Evolutionary conservation across 2,329 filamentous ascomycete species (phyloP).

Genomic region (Cadophora malorum): DNA sequence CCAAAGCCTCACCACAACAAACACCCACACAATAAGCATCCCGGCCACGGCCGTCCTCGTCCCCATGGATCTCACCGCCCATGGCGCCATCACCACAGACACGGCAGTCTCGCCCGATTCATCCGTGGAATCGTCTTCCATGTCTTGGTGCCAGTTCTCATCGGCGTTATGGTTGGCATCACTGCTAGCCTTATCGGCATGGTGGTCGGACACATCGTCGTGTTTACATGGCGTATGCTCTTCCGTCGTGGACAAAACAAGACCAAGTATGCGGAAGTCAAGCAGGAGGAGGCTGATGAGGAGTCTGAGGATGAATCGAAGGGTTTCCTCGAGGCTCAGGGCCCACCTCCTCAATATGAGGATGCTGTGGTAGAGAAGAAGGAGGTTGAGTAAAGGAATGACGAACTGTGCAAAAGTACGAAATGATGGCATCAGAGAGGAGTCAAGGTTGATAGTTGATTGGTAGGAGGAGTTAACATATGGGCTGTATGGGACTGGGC

Average conservation of each 20-base stretch:
- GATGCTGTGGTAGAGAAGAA: constrained; percentile 37
- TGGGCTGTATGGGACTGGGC: background rate
- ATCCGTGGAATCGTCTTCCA: constrained; percentile 64
- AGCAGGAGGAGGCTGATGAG: constrained; percentile 35
- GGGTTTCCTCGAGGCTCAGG: constrained; percentile 38
- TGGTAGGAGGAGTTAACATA: background rate
- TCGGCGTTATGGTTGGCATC: constrained; percentile 73
- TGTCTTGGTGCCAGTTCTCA: constrained; percentile 70
- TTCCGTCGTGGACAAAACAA: constrained; percentile 51
- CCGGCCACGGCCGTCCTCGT: constrained; percentile 41
- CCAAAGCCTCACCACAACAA: constrained; percentile 25
- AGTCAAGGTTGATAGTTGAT: background rate
- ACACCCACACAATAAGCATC: constrained; percentile 30
- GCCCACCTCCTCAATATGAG: constrained; percentile 43
- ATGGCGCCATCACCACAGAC: constrained; percentile 46
- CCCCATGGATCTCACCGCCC: constrained; percentile 37
- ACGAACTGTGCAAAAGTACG: background rate
- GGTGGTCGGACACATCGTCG: constrained; percentile 66
- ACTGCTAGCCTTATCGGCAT: constrained; percentile 72
- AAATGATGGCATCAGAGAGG: background rate
- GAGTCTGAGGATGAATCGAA: constrained; percentile 39
- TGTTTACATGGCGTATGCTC: constrained; percentile 63
- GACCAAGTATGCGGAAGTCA: constrained; percentile 34
- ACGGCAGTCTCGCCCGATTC: constrained; percentile 53
- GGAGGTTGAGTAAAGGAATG: constrained; percentile 1